Base-by-base conservation (phyloP, 106 monocot genomes). In the Allium fistulosum region DNA sequence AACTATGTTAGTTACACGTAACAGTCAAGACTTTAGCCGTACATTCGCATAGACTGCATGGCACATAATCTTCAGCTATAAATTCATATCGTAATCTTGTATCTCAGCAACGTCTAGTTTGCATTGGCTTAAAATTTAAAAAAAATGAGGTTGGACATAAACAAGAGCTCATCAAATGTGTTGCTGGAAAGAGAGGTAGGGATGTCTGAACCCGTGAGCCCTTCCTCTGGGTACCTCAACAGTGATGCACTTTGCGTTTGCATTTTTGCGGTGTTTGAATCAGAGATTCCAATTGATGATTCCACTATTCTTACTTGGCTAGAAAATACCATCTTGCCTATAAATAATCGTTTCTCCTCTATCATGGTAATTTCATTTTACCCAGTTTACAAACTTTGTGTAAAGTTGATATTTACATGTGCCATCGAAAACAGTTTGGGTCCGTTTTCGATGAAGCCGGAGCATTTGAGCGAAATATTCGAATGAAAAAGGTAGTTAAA, bases 221-320 rank as follows among this genome's bases (percentile, higher is more conserved):
- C 90, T 6, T 78, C 80, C 0, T 83, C 84, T 1, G 87, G 84
- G 62, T 91, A 87, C 72, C 84, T 87, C 67, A 91, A 82, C 26
- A 91, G 81, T 65, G 84, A 83, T 9, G 79, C 26, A 10, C 76
- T 91, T n/a, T 71, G 80, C 7, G 17, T 91, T 9, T 59, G 78
- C 79, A 65, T 91, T 48, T 16, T 91, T 27, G 76, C 17, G 0
- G 68, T 75, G 12, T 91, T 87, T 66, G 90, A 91, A 72, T 77
- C 69, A 1, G 81, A 87, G 2, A n/a, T 77, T 22, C 79, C 78
- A 0, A 79, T 91, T 11, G 83, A 87, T 22, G 90, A 87, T 67
- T 91, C 84, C 5, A 79, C 56, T 9, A 61, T 81, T 17, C 57
- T 77, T 46, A 53, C 49, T 3, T 66, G 72, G 0, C 49, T 91